Percentiles rank a stretch among this genome's conserved stretches.
phyloP scores from a whole-genome alignment of 345 rosid species.

The Gossypium sturtianum region DNA sequence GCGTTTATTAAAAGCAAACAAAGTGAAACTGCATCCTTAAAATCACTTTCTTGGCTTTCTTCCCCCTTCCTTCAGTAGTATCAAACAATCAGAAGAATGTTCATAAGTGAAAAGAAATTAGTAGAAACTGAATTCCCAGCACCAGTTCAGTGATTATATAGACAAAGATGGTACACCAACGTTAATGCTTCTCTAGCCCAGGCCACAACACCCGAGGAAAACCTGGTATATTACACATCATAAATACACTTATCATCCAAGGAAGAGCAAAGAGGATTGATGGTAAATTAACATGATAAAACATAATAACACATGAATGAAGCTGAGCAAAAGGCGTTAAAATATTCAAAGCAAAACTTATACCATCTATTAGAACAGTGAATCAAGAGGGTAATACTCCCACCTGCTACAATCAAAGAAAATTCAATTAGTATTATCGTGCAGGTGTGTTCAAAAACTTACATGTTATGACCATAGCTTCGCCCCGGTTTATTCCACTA shows the following conservation, averaged over 20 bases:
- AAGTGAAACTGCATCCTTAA: slow-evolving; percentile 76
- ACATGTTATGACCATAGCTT: slow-evolving; percentile 88
- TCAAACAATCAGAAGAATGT: slow-evolving; percentile 4
- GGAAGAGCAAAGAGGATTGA: neutral
- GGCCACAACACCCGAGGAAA: slow-evolving; percentile 80
- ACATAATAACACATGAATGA: neutral
- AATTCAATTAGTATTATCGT: neutral
- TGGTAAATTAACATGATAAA: neutral
- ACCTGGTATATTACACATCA: slow-evolving; percentile 49
- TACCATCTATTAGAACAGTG: neutral
- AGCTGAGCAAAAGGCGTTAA: neutral
- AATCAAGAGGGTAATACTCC: neutral
- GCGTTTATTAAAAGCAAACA: slow-evolving; percentile 81
- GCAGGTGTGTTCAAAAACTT: slow-evolving; percentile 15
- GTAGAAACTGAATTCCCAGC: slow-evolving; percentile 5
- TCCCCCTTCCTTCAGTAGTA: slow-evolving; percentile 66
- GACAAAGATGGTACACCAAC: slow-evolving; percentile 89
- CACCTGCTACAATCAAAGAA: neutral
- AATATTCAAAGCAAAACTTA: neutral
- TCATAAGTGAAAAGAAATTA: neutral
- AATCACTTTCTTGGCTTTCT: slow-evolving; percentile 83
- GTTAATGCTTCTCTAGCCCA: slow-evolving; percentile 92
- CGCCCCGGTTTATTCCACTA: slow-evolving; percentile 82
- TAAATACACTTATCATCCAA: slow-evolving; percentile 9
- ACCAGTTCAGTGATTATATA: slow-evolving; percentile 92